These are phyloP conservation scores for Saksenaea vasiformis DNA, from an alignment of 371 early-diverging fungal genomes.

Conservation along the genomic window DNA sequence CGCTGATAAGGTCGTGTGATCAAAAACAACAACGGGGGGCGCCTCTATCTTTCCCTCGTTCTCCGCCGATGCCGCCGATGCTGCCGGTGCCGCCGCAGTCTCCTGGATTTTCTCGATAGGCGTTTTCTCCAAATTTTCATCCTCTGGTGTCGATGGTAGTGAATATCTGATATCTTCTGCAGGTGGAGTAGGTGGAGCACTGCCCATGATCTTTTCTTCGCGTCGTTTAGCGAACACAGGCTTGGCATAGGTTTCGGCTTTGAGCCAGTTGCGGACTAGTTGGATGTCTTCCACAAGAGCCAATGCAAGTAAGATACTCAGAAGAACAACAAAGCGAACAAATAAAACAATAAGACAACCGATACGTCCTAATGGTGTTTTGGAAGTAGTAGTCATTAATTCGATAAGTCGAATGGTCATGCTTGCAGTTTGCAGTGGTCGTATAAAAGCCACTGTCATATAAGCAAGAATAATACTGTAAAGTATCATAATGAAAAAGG, in stretches of 20 bases:
- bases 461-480: neutral
- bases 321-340: neutral
- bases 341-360: neutral
- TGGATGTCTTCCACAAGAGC: neutral
- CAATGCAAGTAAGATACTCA: neutral
- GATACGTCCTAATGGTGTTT: neutral
- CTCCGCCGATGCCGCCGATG: neutral
- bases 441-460: neutral
- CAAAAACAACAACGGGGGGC: neutral
- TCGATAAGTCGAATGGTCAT: neutral
- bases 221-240: neutral
- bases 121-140: neutral
- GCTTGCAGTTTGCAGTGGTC: neutral
- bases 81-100: neutral
- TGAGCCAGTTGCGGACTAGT: neutral
- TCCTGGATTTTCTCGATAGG: neutral
- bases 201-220: neutral
- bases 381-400: neutral
- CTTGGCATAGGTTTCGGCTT: neutral
- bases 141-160: neutral
- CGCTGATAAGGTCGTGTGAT: constrained; percentile 6
- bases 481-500: neutral
- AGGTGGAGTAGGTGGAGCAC: neutral
- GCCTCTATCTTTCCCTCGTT: neutral
- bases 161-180: neutral